phyloP scores from a whole-genome alignment of 2,329 filamentous ascomycete species.

The Fusarium sp. region DNA sequence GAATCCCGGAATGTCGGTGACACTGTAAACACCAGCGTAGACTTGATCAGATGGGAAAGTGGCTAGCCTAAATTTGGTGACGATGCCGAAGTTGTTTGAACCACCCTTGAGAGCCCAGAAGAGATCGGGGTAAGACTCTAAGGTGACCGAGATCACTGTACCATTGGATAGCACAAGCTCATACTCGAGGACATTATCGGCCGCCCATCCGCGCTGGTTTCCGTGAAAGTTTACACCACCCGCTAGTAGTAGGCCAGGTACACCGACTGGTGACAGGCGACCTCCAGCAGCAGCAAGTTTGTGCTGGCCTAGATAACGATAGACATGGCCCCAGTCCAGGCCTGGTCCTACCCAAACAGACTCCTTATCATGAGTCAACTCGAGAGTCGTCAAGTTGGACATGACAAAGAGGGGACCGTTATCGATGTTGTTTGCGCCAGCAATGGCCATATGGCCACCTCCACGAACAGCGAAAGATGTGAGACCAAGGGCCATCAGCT shows the following conservation, averaged over 20 bases:
- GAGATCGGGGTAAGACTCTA: slow-evolving; percentile 51
- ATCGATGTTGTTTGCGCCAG: slow-evolving; percentile 39
- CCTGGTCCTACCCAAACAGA: slow-evolving; percentile 38
- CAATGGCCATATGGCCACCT: slow-evolving; percentile 41
- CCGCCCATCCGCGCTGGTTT: slow-evolving; percentile 47
- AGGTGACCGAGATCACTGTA: slow-evolving; percentile 54
- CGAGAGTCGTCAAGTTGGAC: slow-evolving; percentile 29
- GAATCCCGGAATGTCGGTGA: slow-evolving; percentile 15
- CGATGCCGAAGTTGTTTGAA: slow-evolving; percentile 53
- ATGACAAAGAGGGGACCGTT: slow-evolving; percentile 31
- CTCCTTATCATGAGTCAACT: slow-evolving; percentile 12
- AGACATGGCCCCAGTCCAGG: slow-evolving; percentile 37
- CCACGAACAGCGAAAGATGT: slow-evolving; percentile 37
- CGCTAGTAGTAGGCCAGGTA: slow-evolving; percentile 29
- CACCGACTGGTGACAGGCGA: slow-evolving; percentile 35
- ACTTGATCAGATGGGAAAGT: slow-evolving; percentile 38
- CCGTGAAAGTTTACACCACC: slow-evolving; percentile 41
- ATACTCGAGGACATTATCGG: slow-evolving; percentile 51
- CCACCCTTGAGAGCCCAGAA: slow-evolving; percentile 55
- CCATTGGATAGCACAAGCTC: slow-evolving; percentile 59
- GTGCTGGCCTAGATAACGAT: slow-evolving; percentile 13
- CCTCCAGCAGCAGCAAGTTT: slow-evolving; percentile 34
- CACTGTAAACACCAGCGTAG: slow-evolving; percentile 32
- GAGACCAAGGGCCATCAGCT: background rate
- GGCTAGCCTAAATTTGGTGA: slow-evolving; percentile 50